Conservation (phyloP, 805 yeast species). For the Millerozyma miso region DNA sequence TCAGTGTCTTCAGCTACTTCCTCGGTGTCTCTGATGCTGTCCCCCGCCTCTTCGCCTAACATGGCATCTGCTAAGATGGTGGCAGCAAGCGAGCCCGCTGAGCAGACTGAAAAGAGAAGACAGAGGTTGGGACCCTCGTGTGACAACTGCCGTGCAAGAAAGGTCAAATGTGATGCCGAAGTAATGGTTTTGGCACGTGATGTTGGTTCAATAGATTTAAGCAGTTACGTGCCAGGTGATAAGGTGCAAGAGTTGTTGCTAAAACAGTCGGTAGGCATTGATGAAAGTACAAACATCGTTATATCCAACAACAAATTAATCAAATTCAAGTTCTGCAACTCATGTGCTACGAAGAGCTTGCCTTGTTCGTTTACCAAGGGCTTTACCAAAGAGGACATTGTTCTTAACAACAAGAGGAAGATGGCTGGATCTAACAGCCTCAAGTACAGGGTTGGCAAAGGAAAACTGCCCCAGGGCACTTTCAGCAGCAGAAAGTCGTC, state of each 20-base stretch:
- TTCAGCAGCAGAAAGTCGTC: conserved; percentile 29
- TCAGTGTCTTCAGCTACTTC: conserved; percentile 5
- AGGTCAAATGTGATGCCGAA: conserved; percentile 71
- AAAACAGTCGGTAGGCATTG: conserved; percentile 2
- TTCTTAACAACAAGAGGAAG: conserved; percentile 27
- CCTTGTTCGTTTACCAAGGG: conserved; percentile 61
- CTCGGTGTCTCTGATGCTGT: conserved; percentile 2
- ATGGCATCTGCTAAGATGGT: conserved; percentile 3
- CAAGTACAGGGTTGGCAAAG: conserved; percentile 1
- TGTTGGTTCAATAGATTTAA: conserved; percentile 1
- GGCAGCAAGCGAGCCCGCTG: conserved; percentile 1
- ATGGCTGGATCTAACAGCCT: background rate
- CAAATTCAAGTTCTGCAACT: conserved; percentile 51
- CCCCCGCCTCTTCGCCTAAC: conserved; percentile 7
- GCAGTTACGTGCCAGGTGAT: conserved; percentile 2
- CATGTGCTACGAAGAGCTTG: conserved; percentile 45
- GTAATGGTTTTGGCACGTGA: conserved; percentile 36
- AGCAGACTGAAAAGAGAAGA: conserved; percentile 32
- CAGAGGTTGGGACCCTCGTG: conserved; percentile 76
- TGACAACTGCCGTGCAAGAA: conserved; percentile 63
- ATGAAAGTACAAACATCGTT: conserved; percentile 10
- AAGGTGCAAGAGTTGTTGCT: conserved; percentile 5
- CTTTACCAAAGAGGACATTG: conserved; percentile 58
- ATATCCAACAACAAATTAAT: conserved; percentile 33
- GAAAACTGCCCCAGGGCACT: conserved; percentile 1